Evolutionary conservation across 2,329 filamentous ascomycete species (phyloP), one percentile per base, ranked within the genome.

Genomic region (Diaporthe longicolla): DNA sequence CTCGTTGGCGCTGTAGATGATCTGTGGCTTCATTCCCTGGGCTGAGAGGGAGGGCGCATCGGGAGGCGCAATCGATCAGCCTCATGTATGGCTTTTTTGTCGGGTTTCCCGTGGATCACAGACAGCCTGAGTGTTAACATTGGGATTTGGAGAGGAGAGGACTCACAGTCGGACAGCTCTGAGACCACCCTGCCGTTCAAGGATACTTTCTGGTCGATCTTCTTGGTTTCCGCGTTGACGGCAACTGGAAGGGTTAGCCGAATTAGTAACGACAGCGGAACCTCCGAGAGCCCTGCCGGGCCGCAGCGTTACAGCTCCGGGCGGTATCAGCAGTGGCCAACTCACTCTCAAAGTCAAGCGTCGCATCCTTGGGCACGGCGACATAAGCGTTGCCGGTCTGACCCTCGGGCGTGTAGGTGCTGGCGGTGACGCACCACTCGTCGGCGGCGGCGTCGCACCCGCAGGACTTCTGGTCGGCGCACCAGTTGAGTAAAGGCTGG

Each of bases 401-500:
- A 35, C 69, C 63, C 17, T 69, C 37, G 32, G 68, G 68, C 24
- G 72, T 74, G 29, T 74, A 74, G n/a, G 74, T 74, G 48, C 72
- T 76, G 8, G 74, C 73, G 2, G 73, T 65, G 8, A 65, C 70
- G 21, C 73, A 76, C 69, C 72, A 74, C 45, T 70, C 43, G 48
- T n/a, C 17, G 21, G 40, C 70, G 26, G 19, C 40, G 1, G 70
- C 73, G 40, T 26, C 40, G 29, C 74, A 74, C 55, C 74, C 74
- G 21, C 63, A 58, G 24, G 52, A 24, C 37, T 8, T 19, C 29
- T 73, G 58, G 69, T 74, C 57, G n/a, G 50, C 24, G 37, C 45
- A 70, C 74, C 74, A 76, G 69, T 70, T 76, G 43, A 74, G 73
- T 48, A 74, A 61, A 61, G 74, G 72, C 73, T 76, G 73, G 50